These are phyloP conservation scores for Conticribra guillardii DNA, from an alignment of 108 stramenopile genomes.

Conservation along the genomic window DNA sequence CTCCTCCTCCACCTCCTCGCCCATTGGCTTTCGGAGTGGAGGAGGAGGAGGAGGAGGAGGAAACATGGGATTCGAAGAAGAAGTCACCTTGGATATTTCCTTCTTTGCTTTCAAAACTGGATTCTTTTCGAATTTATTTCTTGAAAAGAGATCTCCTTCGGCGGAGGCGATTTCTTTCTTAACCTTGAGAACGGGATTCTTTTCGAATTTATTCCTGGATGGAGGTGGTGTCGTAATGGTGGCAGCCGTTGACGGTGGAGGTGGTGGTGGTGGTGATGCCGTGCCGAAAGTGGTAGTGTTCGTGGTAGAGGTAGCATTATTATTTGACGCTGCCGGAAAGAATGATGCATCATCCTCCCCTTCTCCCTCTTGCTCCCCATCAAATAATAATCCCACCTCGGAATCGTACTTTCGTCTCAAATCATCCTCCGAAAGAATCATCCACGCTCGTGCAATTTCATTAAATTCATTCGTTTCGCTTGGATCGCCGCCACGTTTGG, in stretches of 20 bases:
- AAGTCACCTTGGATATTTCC: background rate
- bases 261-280: background rate
- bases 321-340: background rate
- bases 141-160: background rate
- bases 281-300: background rate
- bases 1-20: too few species aligned
- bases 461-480: background rate
- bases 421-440: background rate
- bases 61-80: background rate
- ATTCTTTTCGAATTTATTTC: background rate
- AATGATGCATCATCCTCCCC: background rate
- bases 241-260: too few species aligned
- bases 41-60: background rate
- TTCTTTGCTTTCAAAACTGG: background rate
- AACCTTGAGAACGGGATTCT: background rate
- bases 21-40: too few species aligned
- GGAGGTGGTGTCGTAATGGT: too few species aligned
- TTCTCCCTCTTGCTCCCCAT: background rate
- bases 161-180: background rate
- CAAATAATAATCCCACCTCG: too few species aligned
- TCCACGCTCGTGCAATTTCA: background rate
- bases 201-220: background rate
- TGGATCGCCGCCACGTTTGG: slow-evolving; percentile 20
- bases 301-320: too few species aligned
- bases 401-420: background rate